These are phyloP conservation scores for Benincasa hispida DNA, from an alignment of 306 rosid genomes.

Conservation along the genomic window DNA sequence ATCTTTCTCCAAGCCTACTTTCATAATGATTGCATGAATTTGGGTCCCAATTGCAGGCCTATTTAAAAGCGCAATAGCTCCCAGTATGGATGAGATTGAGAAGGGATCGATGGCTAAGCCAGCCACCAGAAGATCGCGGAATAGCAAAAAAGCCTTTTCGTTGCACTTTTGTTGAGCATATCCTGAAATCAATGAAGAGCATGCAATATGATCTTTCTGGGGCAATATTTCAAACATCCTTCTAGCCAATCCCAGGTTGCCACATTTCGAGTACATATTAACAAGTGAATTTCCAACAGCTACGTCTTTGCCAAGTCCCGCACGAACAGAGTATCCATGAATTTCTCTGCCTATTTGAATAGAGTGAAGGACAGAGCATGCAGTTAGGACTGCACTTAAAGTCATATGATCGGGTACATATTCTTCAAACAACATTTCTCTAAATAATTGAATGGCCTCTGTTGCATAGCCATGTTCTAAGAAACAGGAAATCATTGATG, in stretches of 20 bases:
- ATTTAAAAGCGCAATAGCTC: constrained; percentile 34
- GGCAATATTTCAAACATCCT: constrained; percentile 43
- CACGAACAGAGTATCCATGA: constrained; percentile 45
- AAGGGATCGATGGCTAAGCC: constrained; percentile 30
- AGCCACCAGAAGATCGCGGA: constrained; percentile 32
- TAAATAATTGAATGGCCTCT: constrained; percentile 40
- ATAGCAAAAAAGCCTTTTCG: constrained; percentile 34
- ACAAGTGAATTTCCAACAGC: constrained; percentile 48
- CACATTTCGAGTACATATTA: constrained; percentile 57
- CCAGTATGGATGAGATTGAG: constrained; percentile 47
- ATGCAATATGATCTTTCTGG: constrained; percentile 41
- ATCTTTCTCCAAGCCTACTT: constrained; percentile 36
- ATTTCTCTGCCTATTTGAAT: constrained; percentile 40
- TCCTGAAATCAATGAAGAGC: constrained; percentile 59
- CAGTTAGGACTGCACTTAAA: constrained; percentile 33
- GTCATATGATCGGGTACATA: constrained; percentile 29
- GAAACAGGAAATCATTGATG: constrained; percentile 39
- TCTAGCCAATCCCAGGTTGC: constrained; percentile 37
- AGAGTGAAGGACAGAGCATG: constrained; percentile 37
- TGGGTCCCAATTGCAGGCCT: constrained; percentile 35
- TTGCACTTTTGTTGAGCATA: constrained; percentile 53
- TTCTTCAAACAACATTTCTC: constrained; percentile 40
- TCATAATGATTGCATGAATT: constrained; percentile 44
- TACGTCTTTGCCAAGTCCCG: constrained; percentile 25
- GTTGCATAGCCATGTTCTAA: constrained; percentile 43